phyloP scores from a whole-genome alignment of 345 rosid species.

The Eucalyptus pauciflora region DNA sequence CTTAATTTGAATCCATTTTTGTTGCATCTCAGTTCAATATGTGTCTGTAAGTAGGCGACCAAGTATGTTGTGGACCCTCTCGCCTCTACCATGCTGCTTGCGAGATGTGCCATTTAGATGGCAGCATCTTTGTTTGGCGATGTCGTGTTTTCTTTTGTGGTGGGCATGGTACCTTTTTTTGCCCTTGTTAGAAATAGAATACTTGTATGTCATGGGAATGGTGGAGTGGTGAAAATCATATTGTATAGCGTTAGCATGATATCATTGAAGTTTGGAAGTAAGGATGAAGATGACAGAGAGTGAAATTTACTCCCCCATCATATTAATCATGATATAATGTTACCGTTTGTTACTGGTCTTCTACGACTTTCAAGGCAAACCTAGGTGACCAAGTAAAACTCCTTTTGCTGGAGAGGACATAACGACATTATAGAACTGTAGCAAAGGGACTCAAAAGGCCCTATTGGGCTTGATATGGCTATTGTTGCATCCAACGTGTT shows the following conservation, averaged over 20 bases:
- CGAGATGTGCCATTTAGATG: not conserved
- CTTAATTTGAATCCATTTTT: not conserved
- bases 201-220: not conserved
- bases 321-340: not conserved
- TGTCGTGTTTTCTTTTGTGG: not conserved
- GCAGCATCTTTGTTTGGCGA: not conserved
- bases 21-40: not conserved
- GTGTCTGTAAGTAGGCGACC: not conserved
- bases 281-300: not conserved
- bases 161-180: not conserved
- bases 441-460: not conserved
- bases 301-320: not conserved
- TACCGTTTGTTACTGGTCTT: not conserved
- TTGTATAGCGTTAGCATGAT: not conserved
- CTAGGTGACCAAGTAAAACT: not conserved
- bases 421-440: not conserved
- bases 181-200: not conserved
- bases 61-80: not conserved
- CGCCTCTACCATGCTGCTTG: not conserved
- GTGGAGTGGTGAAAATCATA: not conserved
- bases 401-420: not conserved
- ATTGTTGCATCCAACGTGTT: not conserved
- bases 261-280: not conserved
- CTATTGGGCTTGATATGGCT: not conserved
- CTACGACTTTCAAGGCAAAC: not conserved